A percentile compares a stretch with the other conserved stretches of the same genome.
Evolutionary conservation across 2,329 filamentous ascomycete genomes (phyloP).

Genomic region (Fusarium sterilihyphosum): DNA sequence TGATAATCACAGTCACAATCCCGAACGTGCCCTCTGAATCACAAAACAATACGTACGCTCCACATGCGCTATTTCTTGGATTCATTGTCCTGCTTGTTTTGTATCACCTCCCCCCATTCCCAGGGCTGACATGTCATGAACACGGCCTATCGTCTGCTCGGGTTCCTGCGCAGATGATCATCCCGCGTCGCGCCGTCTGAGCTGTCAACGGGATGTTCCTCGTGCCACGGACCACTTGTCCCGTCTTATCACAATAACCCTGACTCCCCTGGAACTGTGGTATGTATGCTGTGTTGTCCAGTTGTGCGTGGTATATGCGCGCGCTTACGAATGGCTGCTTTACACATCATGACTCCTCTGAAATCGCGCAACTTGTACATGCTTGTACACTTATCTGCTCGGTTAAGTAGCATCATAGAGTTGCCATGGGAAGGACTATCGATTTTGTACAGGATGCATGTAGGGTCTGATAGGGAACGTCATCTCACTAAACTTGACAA

Average conservation of each 20-base stretch:
- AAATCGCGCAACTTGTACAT: conserved; percentile 6
- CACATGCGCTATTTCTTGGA: conserved; percentile 36
- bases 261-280: background rate
- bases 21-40: conserved; percentile 6
- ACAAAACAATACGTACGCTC: conserved; percentile 10
- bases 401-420: conserved; percentile 7
- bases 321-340: conserved; percentile 36
- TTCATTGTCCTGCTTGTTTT: conserved; percentile 2
- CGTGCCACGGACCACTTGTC: conserved; percentile 34
- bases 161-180: conserved; percentile 48
- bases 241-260: conserved; percentile 10
- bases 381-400: background rate
- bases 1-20: conserved; percentile 6
- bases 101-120: background rate
- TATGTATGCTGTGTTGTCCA: conserved; percentile 8
- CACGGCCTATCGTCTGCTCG: conserved; percentile 39
- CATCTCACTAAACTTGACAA: conserved; percentile 4
- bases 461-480: conserved; percentile 14
- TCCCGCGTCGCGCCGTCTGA: conserved; percentile 39
- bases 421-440: conserved; percentile 6
- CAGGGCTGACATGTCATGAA: conserved; percentile 21
- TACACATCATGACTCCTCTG: conserved; percentile 32
- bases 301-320: conserved; percentile 13
- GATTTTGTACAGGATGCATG: conserved; percentile 27
- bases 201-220: conserved; percentile 37